These are phyloP conservation scores for Cichorium intybus DNA, from an alignment of 140 eudicot species.

Conservation along the genomic window DNA sequence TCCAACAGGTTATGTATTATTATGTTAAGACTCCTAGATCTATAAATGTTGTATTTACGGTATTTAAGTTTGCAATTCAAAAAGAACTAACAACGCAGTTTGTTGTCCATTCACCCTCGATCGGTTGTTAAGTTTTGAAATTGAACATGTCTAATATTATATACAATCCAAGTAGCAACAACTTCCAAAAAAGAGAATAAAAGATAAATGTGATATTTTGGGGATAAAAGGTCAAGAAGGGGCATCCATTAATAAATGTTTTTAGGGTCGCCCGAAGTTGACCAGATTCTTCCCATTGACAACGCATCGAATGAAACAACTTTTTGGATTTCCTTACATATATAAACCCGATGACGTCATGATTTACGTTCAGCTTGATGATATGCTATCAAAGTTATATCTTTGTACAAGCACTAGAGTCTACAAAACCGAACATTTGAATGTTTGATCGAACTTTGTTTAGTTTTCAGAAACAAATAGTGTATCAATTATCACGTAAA, in stretches of 20 bases:
- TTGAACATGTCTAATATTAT: too few species aligned
- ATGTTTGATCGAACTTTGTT: too few species aligned
- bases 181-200: neutral
- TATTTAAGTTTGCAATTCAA: too few species aligned
- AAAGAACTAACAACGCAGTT: too few species aligned
- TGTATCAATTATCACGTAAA: neutral
- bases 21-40: too few species aligned
- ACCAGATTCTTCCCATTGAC: neutral
- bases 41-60: too few species aligned
- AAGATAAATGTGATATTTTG: neutral
- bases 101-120: too few species aligned
- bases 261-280: constrained; percentile 25
- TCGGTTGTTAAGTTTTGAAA: too few species aligned
- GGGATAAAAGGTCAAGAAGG: constrained; percentile 22
- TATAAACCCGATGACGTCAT: neutral
- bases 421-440: neutral
- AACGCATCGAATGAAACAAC: constrained; percentile 6
- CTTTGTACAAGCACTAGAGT: neutral
- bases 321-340: neutral
- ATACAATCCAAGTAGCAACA: too few species aligned
- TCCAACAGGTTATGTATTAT: too few species aligned
- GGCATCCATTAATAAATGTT: constrained; percentile 10
- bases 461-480: neutral
- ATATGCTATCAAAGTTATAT: neutral
- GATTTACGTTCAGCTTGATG: neutral